Evolutionary conservation across 2,329 filamentous ascomycete species (phyloP).

Genomic region (Neofusicoccum cordaticola): DNA sequence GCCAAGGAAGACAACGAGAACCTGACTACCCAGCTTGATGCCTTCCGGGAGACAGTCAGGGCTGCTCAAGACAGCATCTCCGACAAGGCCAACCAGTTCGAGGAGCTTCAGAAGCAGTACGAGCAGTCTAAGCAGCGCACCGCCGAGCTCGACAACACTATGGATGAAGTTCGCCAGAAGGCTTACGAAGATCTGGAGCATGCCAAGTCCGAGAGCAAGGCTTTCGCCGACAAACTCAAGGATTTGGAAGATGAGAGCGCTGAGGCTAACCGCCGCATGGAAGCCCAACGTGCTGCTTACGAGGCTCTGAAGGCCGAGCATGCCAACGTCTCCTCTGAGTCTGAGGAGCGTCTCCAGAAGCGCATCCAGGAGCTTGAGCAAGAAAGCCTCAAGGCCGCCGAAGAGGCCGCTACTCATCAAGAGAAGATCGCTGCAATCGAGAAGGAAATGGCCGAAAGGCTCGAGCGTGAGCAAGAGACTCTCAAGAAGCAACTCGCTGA

Average conservation of each 20-base stretch:
- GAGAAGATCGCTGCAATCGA: slow-evolving; percentile 5
- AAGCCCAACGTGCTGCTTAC: slow-evolving; percentile 14
- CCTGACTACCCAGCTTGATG: slow-evolving; percentile 1
- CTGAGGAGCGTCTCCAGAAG: slow-evolving; percentile 4
- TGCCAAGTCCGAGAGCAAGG: slow-evolving; percentile 12
- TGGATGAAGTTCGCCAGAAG: slow-evolving; percentile 11
- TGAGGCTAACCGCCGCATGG: slow-evolving; percentile 5
- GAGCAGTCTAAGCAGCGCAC: slow-evolving; percentile 8
- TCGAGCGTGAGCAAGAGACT: slow-evolving; percentile 2
- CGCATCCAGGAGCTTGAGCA: slow-evolving; percentile 15
- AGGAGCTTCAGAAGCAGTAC: slow-evolving; percentile 10
- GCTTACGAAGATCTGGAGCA: slow-evolving; percentile 10
- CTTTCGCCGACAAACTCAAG: slow-evolving; percentile 12
- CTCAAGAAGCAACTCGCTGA: background rate
- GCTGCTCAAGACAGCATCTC: slow-evolving; percentile 2
- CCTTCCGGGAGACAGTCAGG: slow-evolving; percentile 13
- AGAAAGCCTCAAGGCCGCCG: background rate
- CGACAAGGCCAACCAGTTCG: slow-evolving; percentile 6
- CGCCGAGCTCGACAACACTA: background rate
- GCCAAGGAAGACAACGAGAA: background rate
- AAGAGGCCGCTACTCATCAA: slow-evolving; percentile 6
- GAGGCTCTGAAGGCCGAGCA: slow-evolving; percentile 2
- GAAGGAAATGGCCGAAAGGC: slow-evolving; percentile 1
- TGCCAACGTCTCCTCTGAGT: background rate
- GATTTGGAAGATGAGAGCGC: slow-evolving; percentile 10